Base-by-base conservation (phyloP, 371 early-diverging fungal genomes). In the Gilbertella persicaria region DNA sequence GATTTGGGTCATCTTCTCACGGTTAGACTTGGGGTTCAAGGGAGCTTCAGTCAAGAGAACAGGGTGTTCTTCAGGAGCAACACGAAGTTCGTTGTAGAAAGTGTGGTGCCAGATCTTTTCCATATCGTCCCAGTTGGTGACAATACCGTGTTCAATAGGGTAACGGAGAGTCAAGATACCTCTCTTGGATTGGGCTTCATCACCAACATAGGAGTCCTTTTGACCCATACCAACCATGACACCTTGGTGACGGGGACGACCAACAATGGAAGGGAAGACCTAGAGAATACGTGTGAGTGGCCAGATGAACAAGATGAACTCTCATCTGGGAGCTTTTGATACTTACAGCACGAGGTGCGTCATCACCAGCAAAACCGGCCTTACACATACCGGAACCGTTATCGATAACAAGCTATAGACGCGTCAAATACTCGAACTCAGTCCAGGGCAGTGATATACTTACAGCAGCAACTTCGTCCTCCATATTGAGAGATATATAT, bases 371-470 rank as follows among this genome's bases (percentile, higher is more conserved):
- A 77, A 99, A 99, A 73, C 99, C 99, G 82, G 99, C 99, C 86
- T 99, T 99, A 87, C 99, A 99, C 96, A 99, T 97, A 79, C 99
- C 99, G 78, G 99, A 98, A 70, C 99, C 99, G 85, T 99, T 99
- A 84, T 99, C 95, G 76, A 98, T 93, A 70, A 97, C 79, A 46
- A 78, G 64, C 78, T 78, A 66, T 84, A 56, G 10, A 83, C 44
- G 25, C 25, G 29, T 28, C 14, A 42, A 42, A 42, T 20, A 5
- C 20, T 23, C 4, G 9, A 12, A 23, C 16, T 10, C 16, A 20
- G n/a, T 33, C 13, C 33, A 33, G 33, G 33, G 33, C 33, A 13
- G 10, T 29, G 16, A 21, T 14, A 49, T 42, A 89, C 90, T 85
- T 86, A 90, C 90, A 65, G 90, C 90, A 73, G 89, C 88, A 64